Percentiles rank a stretch among this genome's conserved stretches.
phyloP scores from a whole-genome alignment of 202 grass and related monocot species.

The Elaeis oleifera region DNA sequence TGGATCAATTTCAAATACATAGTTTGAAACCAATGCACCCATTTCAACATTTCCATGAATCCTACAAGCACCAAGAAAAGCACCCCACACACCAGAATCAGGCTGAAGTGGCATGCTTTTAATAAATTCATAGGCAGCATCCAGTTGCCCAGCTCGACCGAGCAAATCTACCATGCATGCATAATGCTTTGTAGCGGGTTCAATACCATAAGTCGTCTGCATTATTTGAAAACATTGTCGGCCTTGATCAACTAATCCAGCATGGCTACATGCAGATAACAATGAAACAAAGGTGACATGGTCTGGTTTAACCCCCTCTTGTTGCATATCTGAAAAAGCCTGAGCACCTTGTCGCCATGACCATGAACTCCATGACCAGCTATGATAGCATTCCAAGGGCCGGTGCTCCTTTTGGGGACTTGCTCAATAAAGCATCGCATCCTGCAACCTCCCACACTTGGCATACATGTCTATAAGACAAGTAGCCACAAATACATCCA shows the following conservation, averaged over 20 bases:
- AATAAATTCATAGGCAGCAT: slow-evolving; percentile 53
- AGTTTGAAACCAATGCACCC: slow-evolving; percentile 48
- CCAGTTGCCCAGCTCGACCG: slow-evolving; percentile 45
- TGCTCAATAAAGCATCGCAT: slow-evolving; percentile 38
- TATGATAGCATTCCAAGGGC: slow-evolving; percentile 27
- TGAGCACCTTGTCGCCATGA: slow-evolving; percentile 1
- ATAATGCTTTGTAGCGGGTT: slow-evolving; percentile 46
- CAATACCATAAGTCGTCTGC: slow-evolving; percentile 36
- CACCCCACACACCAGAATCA: slow-evolving; percentile 64
- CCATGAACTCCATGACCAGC: slow-evolving; percentile 19
- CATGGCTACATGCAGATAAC: slow-evolving; percentile 58
- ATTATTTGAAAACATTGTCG: slow-evolving; percentile 44
- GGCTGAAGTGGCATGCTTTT: slow-evolving; percentile 43
- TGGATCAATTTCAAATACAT: slow-evolving; percentile 54
- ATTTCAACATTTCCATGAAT: slow-evolving; percentile 68
- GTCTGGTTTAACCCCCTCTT: slow-evolving; percentile 55
- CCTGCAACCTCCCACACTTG: slow-evolving; percentile 19
- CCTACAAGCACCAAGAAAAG: slow-evolving; percentile 64
- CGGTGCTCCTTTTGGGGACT: background rate
- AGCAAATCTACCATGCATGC: slow-evolving; percentile 69
- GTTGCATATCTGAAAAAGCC: slow-evolving; percentile 18
- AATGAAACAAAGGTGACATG: slow-evolving; percentile 69
- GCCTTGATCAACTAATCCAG: slow-evolving; percentile 63
- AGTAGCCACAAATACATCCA: slow-evolving; percentile 20
- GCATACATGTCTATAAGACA: slow-evolving; percentile 29